These are phyloP conservation scores for Rhizophlyctis rosea DNA, from an alignment of 192 early-diverging fungal species.

Conservation along the genomic window DNA sequence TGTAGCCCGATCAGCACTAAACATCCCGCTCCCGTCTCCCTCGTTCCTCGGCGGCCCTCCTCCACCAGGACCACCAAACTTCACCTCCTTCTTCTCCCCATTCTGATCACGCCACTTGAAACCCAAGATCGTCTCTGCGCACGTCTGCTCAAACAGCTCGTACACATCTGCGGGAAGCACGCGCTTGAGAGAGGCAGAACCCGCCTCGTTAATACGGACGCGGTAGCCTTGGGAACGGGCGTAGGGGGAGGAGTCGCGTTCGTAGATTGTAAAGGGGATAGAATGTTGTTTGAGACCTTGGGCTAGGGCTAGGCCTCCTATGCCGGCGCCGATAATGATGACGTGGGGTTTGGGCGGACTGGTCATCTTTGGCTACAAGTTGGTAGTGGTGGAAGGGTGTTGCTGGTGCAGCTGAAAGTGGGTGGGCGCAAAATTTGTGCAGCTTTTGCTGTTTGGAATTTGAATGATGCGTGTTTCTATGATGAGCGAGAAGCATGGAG, in stretches of 20 bases:
- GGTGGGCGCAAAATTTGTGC: too few species aligned
- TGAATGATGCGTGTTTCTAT: too few species aligned
- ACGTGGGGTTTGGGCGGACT: slow-evolving; percentile 19
- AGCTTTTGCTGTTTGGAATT: too few species aligned
- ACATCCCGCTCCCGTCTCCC: not conserved
- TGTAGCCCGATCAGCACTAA: not conserved
- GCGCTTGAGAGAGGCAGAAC: not conserved
- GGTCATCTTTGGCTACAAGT: too few species aligned
- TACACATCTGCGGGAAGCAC: not conserved
- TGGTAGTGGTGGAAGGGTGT: too few species aligned
- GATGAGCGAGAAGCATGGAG: too few species aligned
- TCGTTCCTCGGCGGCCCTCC: not conserved
- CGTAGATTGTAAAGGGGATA: slow-evolving; percentile 27
- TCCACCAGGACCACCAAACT: not conserved
- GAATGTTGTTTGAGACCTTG: slow-evolving; percentile 29
- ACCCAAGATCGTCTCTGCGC: not conserved
- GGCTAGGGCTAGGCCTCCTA: slow-evolving; percentile 31
- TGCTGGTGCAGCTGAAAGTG: too few species aligned
- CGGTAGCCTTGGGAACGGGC: slow-evolving; percentile 34
- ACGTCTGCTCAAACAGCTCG: not conserved
- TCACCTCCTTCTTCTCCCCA: not conserved
- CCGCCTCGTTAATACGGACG: not conserved
- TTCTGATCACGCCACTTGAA: not conserved
- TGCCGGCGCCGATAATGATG: slow-evolving; percentile 32
- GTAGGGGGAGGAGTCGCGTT: slow-evolving; percentile 27